These are phyloP conservation scores for Hemisphaericaspora xylofermentans DNA, from an alignment of 1,139 yeast genomes.

Conservation along the genomic window DNA sequence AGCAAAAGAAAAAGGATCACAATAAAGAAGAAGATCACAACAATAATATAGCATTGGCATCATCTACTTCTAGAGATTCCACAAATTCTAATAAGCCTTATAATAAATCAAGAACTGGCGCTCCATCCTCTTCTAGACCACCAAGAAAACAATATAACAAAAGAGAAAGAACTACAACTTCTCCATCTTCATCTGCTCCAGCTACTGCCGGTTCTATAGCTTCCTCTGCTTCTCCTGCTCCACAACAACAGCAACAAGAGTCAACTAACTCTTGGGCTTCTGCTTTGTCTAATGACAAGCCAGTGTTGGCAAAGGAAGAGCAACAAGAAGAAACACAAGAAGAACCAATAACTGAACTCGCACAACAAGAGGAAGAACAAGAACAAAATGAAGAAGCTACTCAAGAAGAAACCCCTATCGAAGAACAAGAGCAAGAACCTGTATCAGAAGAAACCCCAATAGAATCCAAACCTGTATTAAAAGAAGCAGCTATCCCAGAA, in stretches of 20 bases:
- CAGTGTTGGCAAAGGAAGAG: slow-evolving; percentile 18
- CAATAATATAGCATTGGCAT: slow-evolving; percentile 1
- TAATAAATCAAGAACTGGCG: slow-evolving; percentile 6
- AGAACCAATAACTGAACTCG: background rate
- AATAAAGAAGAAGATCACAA: slow-evolving; percentile 9
- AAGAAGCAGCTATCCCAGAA: slow-evolving; percentile 31
- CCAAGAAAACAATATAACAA: slow-evolving; percentile 9
- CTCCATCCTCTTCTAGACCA: slow-evolving; percentile 8
- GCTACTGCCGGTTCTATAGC: slow-evolving; percentile 4
- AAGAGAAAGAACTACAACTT: slow-evolving; percentile 2
- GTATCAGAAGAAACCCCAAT: slow-evolving; percentile 9
- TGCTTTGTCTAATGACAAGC: slow-evolving; percentile 43
- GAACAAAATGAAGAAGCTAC: slow-evolving; percentile 1
- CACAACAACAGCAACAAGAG: slow-evolving; percentile 4
- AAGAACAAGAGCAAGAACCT: slow-evolving; percentile 4
- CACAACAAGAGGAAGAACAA: slow-evolving; percentile 5
- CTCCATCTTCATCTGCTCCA: slow-evolving; percentile 3
- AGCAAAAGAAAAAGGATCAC: slow-evolving; percentile 39
- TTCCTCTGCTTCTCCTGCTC: background rate
- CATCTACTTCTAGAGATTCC: slow-evolving; percentile 8
- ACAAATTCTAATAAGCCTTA: slow-evolving; percentile 6
- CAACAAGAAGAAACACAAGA: slow-evolving; percentile 3
- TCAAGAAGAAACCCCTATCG: slow-evolving; percentile 1
- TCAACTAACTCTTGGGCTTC: slow-evolving; percentile 51
- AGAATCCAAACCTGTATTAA: slow-evolving; percentile 26